Percentiles rank a stretch among this genome's conserved stretches.
These are phyloP conservation scores for Chloropicon primus DNA, from an alignment of 139 green algal genomes.

Conservation along the genomic window DNA sequence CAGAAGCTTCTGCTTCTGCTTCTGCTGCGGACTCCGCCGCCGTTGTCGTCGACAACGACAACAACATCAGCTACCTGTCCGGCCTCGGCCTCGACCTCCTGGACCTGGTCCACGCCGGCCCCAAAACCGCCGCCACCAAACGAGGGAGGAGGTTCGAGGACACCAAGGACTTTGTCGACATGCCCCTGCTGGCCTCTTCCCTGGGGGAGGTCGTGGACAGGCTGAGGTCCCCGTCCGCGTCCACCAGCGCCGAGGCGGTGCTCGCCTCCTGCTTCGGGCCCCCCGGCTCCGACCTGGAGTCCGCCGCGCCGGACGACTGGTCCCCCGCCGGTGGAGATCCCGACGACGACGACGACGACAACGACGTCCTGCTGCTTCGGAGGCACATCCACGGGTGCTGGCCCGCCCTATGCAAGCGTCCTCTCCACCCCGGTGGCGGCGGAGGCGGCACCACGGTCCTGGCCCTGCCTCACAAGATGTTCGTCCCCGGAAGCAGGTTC, in stretches of 20 bases:
- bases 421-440: too few relatives aligned
- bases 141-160: neutral
- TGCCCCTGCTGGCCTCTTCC: neutral
- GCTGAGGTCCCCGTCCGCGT: too few relatives aligned
- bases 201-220: too few relatives aligned
- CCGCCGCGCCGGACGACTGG: neutral
- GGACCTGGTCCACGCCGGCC: neutral
- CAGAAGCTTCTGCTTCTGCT: too few relatives aligned
- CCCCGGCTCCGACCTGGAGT: neutral
- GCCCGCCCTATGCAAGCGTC: neutral
- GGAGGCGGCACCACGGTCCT: too few relatives aligned
- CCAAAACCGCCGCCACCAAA: neutral
- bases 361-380: too few relatives aligned
- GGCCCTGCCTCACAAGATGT: constrained; percentile 45
- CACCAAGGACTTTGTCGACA: neutral
- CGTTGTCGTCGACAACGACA: too few relatives aligned
- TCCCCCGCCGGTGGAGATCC: neutral
- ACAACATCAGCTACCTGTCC: neutral
- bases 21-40: too few relatives aligned
- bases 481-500: constrained; percentile 68
- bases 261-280: neutral
- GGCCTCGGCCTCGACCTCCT: neutral
- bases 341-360: too few relatives aligned
- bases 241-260: neutral
- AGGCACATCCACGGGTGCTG: neutral